Percentiles rank a stretch among this genome's conserved stretches.
phyloP scores from a whole-genome alignment of 2,329 filamentous ascomycete genomes.

The Cordyceps farinosa region DNA sequence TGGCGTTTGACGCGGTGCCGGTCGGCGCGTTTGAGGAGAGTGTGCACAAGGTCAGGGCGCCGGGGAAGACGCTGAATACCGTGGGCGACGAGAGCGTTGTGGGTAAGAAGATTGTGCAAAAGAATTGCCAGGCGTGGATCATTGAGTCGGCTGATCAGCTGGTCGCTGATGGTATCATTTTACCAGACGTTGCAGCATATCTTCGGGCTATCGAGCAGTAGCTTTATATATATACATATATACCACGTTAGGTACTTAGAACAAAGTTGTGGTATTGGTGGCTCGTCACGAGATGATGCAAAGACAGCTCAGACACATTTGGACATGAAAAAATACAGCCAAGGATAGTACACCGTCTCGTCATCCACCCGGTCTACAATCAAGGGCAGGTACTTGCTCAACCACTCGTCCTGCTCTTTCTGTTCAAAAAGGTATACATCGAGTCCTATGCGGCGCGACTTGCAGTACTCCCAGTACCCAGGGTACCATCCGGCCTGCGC shows the following conservation, averaged over 20 bases:
- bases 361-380: neutral
- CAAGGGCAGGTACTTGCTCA: neutral
- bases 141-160: conserved; percentile 32
- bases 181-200: conserved; percentile 24
- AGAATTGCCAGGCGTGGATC: conserved; percentile 36
- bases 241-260: too few relatives aligned
- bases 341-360: too few relatives aligned
- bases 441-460: too few relatives aligned
- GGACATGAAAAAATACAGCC: too few relatives aligned
- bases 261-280: too few relatives aligned
- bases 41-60: conserved; percentile 20
- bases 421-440: too few relatives aligned
- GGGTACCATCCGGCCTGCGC: too few relatives aligned
- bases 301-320: too few relatives aligned
- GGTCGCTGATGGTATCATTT: conserved; percentile 27
- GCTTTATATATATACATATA: too few relatives aligned
- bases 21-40: conserved; percentile 28
- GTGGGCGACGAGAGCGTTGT: neutral
- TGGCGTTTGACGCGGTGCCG: conserved; percentile 23
- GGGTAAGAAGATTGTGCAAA: conserved; percentile 27
- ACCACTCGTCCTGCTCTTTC: too few relatives aligned
- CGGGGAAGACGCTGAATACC: conserved; percentile 21
- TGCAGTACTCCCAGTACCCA: too few relatives aligned
- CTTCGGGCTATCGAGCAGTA: conserved; percentile 27
- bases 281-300: too few relatives aligned